Percentiles rank a stretch among this genome's conserved stretches.
These are phyloP conservation scores for Garcia nutans DNA, from an alignment of 345 rosid genomes.

Conservation along the genomic window DNA sequence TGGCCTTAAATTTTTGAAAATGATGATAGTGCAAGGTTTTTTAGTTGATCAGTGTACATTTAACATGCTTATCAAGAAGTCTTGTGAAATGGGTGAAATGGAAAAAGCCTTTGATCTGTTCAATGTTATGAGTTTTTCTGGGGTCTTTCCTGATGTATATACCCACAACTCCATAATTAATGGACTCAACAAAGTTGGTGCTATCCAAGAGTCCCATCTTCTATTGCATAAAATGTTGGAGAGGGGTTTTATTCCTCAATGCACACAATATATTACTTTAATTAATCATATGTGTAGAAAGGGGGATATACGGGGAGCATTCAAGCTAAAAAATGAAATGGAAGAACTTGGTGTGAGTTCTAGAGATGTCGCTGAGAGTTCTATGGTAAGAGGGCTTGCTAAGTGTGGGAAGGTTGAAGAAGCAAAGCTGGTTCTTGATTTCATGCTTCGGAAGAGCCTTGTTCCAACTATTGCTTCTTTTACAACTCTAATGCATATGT, in stretches of 20 bases:
- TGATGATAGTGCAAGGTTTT: slow-evolving; percentile 47
- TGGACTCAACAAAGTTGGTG: slow-evolving; percentile 50
- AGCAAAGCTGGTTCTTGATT: slow-evolving; percentile 54
- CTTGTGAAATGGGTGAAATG: slow-evolving; percentile 46
- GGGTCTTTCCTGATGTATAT: slow-evolving; percentile 44
- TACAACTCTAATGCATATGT: slow-evolving; percentile 68
- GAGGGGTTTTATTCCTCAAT: slow-evolving; percentile 50
- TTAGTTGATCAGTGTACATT: slow-evolving; percentile 51
- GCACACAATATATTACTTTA: slow-evolving; percentile 48
- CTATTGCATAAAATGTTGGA: slow-evolving; percentile 59
- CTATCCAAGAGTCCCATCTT: slow-evolving; percentile 49
- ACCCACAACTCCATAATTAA: slow-evolving; percentile 42
- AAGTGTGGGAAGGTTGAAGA: slow-evolving; percentile 75
- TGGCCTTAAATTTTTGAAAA: slow-evolving; percentile 61
- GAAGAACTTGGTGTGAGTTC: slow-evolving; percentile 40
- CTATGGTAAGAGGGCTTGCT: slow-evolving; percentile 84
- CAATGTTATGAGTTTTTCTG: slow-evolving; percentile 47
- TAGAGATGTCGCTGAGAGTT: slow-evolving; percentile 70
- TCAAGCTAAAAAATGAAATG: slow-evolving; percentile 72
- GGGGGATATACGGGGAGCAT: slow-evolving; percentile 59
- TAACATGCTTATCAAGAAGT: slow-evolving; percentile 57
- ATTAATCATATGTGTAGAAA: slow-evolving; percentile 65
- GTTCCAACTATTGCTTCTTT: slow-evolving; percentile 77
- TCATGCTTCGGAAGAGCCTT: slow-evolving; percentile 50
- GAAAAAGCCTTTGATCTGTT: slow-evolving; percentile 50